Percentiles rank a stretch among this genome's conserved stretches.
Conservation (phyloP, 176 grass and related monocot species). For the Miscanthus lutarioriparius region DNA sequence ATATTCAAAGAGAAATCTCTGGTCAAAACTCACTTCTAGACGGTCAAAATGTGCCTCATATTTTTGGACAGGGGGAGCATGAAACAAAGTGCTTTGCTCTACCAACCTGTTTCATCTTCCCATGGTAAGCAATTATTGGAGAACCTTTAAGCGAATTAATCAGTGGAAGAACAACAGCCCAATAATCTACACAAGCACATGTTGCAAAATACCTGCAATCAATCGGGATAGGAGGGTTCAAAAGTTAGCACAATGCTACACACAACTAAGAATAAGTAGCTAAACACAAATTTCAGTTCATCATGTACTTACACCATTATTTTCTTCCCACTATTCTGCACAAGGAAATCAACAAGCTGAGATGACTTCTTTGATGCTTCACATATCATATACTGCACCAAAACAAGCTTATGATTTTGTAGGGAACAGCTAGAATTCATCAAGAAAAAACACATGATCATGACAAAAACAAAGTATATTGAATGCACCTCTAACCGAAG, state of each 20-base stretch:
- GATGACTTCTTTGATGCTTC: conserved; percentile 76
- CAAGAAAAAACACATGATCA: neutral
- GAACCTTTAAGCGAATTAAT: conserved; percentile 65
- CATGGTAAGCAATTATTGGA: conserved; percentile 83
- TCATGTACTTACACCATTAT: conserved; percentile 80
- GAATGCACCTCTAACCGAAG: conserved; percentile 74
- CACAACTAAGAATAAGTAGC: neutral
- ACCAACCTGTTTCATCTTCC: conserved; percentile 96
- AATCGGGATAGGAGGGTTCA: conserved; percentile 15
- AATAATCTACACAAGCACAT: conserved; percentile 98
- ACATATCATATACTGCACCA: conserved; percentile 88
- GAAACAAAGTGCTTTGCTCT: conserved; percentile 8
- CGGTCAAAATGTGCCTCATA: neutral
- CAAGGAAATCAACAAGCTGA: conserved; percentile 92
- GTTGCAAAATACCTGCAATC: conserved; percentile 89
- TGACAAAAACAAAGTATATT: neutral
- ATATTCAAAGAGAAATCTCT: neutral
- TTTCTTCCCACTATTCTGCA: conserved; percentile 72
- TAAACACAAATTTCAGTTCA: conserved; percentile 4
- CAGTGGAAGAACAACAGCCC: conserved; percentile 69
- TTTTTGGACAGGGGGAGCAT: neutral
- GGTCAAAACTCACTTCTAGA: neutral
- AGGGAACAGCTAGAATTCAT: neutral
- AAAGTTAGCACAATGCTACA: conserved; percentile 7
- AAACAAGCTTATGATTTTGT: conserved; percentile 28